Evolutionary conservation across 345 rosid species (phyloP), one percentile per base, ranked within the genome.

Genomic region (Pistacia integerrima): DNA sequence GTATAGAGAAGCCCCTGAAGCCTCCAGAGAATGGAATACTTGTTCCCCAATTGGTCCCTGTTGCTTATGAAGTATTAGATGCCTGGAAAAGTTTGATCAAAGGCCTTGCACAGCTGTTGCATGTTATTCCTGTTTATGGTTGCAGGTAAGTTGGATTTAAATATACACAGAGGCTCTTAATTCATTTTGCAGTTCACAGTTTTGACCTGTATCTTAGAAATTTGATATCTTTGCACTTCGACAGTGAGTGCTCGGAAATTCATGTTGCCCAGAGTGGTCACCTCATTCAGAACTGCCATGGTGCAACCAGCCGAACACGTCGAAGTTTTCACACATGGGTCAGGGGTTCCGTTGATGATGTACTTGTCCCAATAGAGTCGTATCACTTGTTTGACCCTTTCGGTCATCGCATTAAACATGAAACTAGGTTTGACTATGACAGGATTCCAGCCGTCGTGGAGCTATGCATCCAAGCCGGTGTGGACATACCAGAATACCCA

Each of bases 301-400:
- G 97, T 74, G 33, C 84, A 76, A 78, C 82, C 5, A 84, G 74
- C 64, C 51, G 79, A 36, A 79, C 73, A 54, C 88, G 94, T 22
- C 89, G 64, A 67, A 81, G 97, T 76, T 81, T 81, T 52, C 97
- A 93, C 76, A 81, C 85, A 54, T 93, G 95, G 98, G 88, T 89
- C 70, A 91, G 76, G 76, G 97, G 93, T 48, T 89, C 94, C 52
- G 79, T 93, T 71, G 85, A 83, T 76, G 97, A 94, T 58, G 52
- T 93, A 69, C 90, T 93, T 41, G 22, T 93, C 66, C 94, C 97
- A 25, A 86, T 94, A n/a, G 98, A 94, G 74, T 89, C 97, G 3
- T 94, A 94, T 74, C 98, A 91, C 83, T 86, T 90, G 68, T 90
- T 77, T 85, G 97, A 94, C 69, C 97, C 97, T 75, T 94, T 94